Evolutionary conservation across 441 rosid genomes (phyloP).

Genomic region (Pelargonium cotyledonis): DNA sequence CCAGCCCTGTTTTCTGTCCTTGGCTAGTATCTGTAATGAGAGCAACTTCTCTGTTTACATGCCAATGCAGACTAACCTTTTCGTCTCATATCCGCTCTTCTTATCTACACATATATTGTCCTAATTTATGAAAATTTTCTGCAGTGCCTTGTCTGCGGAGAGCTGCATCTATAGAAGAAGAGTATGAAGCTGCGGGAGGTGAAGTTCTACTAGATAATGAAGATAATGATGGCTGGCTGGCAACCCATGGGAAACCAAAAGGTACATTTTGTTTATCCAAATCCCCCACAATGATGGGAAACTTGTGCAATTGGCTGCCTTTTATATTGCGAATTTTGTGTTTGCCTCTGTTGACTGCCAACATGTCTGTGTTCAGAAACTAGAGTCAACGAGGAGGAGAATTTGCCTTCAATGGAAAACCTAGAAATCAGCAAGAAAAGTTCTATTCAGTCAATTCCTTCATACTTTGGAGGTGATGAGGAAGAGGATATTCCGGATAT

Average conservation of each 20-base stretch:
- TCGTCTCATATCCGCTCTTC: not conserved
- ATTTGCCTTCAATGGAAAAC: conserved; percentile 85
- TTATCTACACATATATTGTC: not conserved
- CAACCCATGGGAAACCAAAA: conserved; percentile 94
- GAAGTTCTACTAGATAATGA: conserved; percentile 89
- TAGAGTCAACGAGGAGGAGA: conserved; percentile 65
- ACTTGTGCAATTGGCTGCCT: not conserved
- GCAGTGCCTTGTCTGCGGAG: conserved; percentile 89
- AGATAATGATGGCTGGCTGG: conserved; percentile 96
- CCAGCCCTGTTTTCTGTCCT: not conserved
- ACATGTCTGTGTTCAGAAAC: conserved; percentile 33
- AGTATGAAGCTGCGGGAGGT: conserved; percentile 93
- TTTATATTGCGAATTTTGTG: not conserved
- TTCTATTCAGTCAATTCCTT: conserved; percentile 56
- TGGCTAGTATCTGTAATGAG: not conserved
- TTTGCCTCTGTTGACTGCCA: conserved; percentile 13
- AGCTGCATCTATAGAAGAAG: conserved; percentile 90
- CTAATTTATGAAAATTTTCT: conserved; percentile 7
- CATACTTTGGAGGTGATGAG: conserved; percentile 73
- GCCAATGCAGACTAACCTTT: not conserved
- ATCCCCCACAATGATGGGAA: not conserved
- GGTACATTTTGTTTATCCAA: conserved; percentile 29
- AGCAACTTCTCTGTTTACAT: not conserved
- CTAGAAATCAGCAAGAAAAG: conserved; percentile 51
- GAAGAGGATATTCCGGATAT: conserved; percentile 94